Evolutionary conservation across 2,329 filamentous ascomycete species (phyloP).

Genomic region (Pezicula rhizophila): DNA sequence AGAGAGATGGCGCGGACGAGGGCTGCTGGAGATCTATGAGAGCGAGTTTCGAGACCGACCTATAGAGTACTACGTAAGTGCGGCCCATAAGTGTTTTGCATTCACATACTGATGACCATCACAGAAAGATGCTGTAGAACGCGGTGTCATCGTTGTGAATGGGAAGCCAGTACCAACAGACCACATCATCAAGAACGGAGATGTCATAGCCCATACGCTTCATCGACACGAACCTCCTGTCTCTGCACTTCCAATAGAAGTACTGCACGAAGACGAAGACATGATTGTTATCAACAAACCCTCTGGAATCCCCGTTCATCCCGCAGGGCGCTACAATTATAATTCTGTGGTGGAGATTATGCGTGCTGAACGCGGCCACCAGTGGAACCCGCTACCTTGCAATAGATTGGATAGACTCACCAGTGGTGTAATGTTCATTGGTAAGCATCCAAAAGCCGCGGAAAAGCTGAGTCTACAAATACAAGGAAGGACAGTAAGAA

Average conservation of each 20-base stretch:
- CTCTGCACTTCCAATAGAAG: conserved; percentile 68
- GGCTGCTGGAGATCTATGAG: conserved; percentile 79
- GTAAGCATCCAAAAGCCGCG: conserved; percentile 75
- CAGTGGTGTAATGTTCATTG: conserved; percentile 97
- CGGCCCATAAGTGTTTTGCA: background rate
- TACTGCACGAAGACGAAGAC: conserved; percentile 87
- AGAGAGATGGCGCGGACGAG: conserved; percentile 79
- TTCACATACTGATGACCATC: conserved; percentile 18
- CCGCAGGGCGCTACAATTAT: conserved; percentile 90
- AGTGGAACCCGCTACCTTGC: conserved; percentile 62
- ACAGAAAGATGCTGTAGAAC: conserved; percentile 69
- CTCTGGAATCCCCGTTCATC: conserved; percentile 88
- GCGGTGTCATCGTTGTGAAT: conserved; percentile 75
- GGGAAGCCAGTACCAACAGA: conserved; percentile 62
- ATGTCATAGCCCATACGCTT: conserved; percentile 85
- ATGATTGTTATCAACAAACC: conserved; percentile 98
- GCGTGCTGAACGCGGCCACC: conserved; percentile 60
- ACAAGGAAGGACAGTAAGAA: conserved; percentile 73
- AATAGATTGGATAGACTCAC: conserved; percentile 92
- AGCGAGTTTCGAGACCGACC: conserved; percentile 89
- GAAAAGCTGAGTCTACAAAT: conserved; percentile 74
- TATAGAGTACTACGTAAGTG: conserved; percentile 72
- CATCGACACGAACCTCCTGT: conserved; percentile 96
- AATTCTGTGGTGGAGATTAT: conserved; percentile 95
- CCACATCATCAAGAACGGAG: conserved; percentile 77